phyloP scores from a whole-genome alignment of 371 early-diverging fungal genomes.

The Mortierella sp. region DNA sequence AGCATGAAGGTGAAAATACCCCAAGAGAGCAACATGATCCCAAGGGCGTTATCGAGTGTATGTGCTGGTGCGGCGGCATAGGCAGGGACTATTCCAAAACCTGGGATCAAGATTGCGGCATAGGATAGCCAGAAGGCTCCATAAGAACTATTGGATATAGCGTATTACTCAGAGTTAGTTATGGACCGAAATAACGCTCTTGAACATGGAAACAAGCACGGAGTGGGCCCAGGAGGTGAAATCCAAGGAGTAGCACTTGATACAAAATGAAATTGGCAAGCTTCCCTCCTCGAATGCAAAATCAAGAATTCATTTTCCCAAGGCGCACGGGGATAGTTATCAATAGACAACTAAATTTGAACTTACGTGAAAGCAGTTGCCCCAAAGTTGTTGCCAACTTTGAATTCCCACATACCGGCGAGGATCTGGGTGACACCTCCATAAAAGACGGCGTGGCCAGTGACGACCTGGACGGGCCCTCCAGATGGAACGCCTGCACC shows the following conservation, averaged over 20 bases:
- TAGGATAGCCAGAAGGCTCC: conserved; percentile 87
- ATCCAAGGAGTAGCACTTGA: background rate
- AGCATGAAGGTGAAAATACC: conserved; percentile 75
- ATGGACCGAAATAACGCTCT: too few relatives aligned
- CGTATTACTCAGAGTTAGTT: background rate
- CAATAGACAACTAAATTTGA: background rate
- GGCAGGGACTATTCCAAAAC: conserved; percentile 62
- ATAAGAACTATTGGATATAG: conserved; percentile 65
- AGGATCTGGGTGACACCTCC: conserved; percentile 67
- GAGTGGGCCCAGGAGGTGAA: background rate
- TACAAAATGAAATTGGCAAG: background rate
- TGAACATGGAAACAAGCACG: background rate
- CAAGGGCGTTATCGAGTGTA: conserved; percentile 69
- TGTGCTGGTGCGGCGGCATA: conserved; percentile 58
- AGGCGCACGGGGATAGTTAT: background rate
- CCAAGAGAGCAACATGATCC: conserved; percentile 78
- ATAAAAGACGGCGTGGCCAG: conserved; percentile 83
- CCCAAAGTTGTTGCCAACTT: conserved; percentile 82
- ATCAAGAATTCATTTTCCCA: background rate
- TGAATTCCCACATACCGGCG: conserved; percentile 91
- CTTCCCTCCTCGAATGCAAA: background rate
- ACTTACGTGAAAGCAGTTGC: conserved; percentile 79
- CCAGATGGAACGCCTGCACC: conserved; percentile 54
- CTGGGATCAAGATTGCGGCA: conserved; percentile 72
- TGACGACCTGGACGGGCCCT: conserved; percentile 55